Percentiles rank a stretch among this genome's conserved stretches.
phyloP scores from a whole-genome alignment of 2,329 filamentous ascomycete species.

The Helotiales sp. region DNA sequence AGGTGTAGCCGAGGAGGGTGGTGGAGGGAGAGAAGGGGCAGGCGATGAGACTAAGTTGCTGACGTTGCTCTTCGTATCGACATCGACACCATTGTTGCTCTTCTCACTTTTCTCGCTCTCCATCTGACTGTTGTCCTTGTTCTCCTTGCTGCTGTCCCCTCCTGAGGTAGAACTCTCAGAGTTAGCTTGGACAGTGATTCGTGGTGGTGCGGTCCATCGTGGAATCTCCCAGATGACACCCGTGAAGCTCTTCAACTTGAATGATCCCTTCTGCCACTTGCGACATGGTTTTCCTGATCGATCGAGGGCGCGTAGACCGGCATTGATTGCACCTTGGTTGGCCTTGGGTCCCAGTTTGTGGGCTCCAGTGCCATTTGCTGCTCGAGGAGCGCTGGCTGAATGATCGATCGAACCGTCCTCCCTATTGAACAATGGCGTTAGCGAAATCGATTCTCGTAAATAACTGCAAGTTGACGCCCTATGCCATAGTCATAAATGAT shows the following conservation, averaged over 20 bases:
- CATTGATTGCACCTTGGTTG: conserved; percentile 97
- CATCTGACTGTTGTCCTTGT: conserved; percentile 62
- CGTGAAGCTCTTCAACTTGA: conserved; percentile 90
- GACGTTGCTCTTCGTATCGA: conserved; percentile 61
- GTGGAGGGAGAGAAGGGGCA: conserved; percentile 39
- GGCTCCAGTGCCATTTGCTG: conserved; percentile 48
- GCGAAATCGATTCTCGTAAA: conserved; percentile 4
- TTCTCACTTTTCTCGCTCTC: conserved; percentile 61
- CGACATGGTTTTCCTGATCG: conserved; percentile 90
- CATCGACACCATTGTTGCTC: conserved; percentile 62
- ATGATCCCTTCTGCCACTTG: conserved; percentile 84
- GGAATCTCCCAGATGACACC: conserved; percentile 81
- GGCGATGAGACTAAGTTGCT: conserved; percentile 53
- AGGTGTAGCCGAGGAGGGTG: conserved; percentile 39
- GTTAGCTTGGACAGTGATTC: conserved; percentile 52
- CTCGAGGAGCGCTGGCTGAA: conserved; percentile 50
- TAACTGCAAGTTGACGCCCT: background rate
- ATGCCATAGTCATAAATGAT: background rate
- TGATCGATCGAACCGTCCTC: conserved; percentile 69
- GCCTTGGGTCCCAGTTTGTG: conserved; percentile 96
- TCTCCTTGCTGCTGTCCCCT: conserved; percentile 67
- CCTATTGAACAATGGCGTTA: conserved; percentile 45
- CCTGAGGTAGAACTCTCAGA: conserved; percentile 52
- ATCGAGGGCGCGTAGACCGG: conserved; percentile 90
- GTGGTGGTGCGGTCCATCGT: conserved; percentile 80